Evolutionary conservation across 140 eudicot species (phyloP), one percentile per base, ranked within the genome.

Genomic region (Anethum foeniculum): DNA sequence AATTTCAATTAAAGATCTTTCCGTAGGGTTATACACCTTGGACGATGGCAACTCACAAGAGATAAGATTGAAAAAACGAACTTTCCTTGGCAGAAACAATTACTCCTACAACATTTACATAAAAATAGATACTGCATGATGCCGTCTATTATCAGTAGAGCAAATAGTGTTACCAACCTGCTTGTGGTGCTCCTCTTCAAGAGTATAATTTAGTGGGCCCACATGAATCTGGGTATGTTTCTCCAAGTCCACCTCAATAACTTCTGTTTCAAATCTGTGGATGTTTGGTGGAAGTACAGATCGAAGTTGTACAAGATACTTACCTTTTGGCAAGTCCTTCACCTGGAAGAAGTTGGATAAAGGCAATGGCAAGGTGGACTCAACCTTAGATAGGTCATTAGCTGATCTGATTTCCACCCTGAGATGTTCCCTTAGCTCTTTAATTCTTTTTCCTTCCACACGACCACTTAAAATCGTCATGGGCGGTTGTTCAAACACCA

Each of bases 271-370:
- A 82, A 95, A 95, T 86, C 83, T 89, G 83, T 85, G 93, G 64
- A 85, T 80, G 78, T 80, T 85, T 16, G 88, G 83, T 38, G 98
- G 84, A 46, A 87, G 79, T 46, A 85, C 69, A 81, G 96, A 89
- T 68, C 92, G 88, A 68, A 95, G 93, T 89, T 89, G 97, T 82
- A 95, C 56, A 86, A 95, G 92, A 82, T 95, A 92, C 80, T 90
- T 92, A 52, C 92, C 96, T 81, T 84, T 86, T 18, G 98, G 92
- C 89, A 95, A 86, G 80, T 90, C 97, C 88, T 91, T 95, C 78
- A 93, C 92, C 88, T 95, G 99, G 88, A 95, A 95, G 85, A 91
- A 95, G 79, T 89, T 90, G 51, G 99, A 95, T 52, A 93, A 82
- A 16, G 99, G 92, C 85, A 95, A 79, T 3, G 98, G 98, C 80